Conservation (phyloP, 257 asterid species). For the Orobanche coerulescens region DNA sequence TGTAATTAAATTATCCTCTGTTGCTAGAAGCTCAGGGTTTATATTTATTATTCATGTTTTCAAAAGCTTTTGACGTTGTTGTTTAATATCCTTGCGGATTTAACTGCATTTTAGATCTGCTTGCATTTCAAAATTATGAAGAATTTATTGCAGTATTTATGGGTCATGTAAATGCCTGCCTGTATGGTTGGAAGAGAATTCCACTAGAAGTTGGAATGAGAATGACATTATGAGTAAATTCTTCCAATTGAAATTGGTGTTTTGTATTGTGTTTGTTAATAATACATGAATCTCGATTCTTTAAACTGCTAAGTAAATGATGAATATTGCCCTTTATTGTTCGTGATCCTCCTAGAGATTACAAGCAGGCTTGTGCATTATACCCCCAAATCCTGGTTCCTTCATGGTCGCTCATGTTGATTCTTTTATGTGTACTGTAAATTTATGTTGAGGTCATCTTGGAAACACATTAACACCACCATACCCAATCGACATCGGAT, state of each 20-base stretch:
- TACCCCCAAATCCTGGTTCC: constrained; percentile 1
- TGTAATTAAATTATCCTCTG: constrained; percentile 3
- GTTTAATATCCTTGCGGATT: background rate
- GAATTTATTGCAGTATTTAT: background rate
- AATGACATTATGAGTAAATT: constrained; percentile 1
- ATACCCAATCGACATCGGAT: too few species aligned
- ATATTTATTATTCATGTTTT: background rate
- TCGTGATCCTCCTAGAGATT: background rate
- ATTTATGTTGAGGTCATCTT: background rate
- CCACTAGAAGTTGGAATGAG: constrained; percentile 13
- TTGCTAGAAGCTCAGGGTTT: constrained; percentile 6
- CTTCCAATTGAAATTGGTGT: background rate
- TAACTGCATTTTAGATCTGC: constrained; percentile 20
- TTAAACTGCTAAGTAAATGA: background rate
- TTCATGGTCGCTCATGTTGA: background rate
- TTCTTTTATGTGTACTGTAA: background rate
- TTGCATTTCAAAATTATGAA: constrained; percentile 8
- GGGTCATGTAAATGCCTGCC: constrained; percentile 14
- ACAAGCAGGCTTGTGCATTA: background rate
- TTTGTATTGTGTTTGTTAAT: background rate
- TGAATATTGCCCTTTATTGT: background rate
- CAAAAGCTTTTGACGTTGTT: background rate
- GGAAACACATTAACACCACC: too few species aligned
- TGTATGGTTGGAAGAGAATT: constrained; percentile 7
- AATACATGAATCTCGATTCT: background rate